Conservation (phyloP, 768 basidiomycete genomes). For the Russula sp. region DNA sequence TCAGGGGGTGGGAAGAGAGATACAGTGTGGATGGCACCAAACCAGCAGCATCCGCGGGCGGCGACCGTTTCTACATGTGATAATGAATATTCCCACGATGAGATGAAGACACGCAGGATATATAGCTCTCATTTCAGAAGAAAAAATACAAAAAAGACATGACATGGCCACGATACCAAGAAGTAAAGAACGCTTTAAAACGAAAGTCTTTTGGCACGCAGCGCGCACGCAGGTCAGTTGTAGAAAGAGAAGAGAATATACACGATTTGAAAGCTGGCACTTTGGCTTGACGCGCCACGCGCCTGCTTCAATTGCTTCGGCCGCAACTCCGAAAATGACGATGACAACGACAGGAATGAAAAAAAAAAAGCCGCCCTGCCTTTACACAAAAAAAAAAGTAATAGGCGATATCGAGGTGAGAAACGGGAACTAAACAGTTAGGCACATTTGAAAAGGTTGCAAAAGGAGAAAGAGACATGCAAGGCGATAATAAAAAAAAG, state of each 20-base stretch:
- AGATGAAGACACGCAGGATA: not conserved
- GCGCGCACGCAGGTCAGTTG: not conserved
- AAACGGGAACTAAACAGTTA: slow-evolving; percentile 1
- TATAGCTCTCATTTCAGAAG: not conserved
- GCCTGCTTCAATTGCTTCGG: not conserved
- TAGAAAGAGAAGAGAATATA: not conserved
- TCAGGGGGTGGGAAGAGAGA: no score
- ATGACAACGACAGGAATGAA: not conserved
- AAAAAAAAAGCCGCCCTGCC: not conserved
- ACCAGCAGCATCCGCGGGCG: no score
- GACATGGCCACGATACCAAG: not conserved
- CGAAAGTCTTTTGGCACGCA: not conserved
- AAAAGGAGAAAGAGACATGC: not conserved
- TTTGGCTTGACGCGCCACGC: not conserved
- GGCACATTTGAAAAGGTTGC: not conserved
- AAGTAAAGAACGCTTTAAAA: not conserved
- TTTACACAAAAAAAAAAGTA: slow-evolving; percentile 7
- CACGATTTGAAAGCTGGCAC: not conserved
- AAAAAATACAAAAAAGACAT: not conserved
- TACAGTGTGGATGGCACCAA: no score
- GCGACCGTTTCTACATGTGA: not conserved
- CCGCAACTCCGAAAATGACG: not conserved
- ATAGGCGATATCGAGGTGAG: not conserved
- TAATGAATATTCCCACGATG: not conserved
- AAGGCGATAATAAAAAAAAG: slow-evolving; percentile 14